Percentiles rank a stretch among this genome's conserved stretches.
These are phyloP conservation scores for Calonectria henricotiae DNA, from an alignment of 2,329 filamentous ascomycete genomes.

Conservation along the genomic window DNA sequence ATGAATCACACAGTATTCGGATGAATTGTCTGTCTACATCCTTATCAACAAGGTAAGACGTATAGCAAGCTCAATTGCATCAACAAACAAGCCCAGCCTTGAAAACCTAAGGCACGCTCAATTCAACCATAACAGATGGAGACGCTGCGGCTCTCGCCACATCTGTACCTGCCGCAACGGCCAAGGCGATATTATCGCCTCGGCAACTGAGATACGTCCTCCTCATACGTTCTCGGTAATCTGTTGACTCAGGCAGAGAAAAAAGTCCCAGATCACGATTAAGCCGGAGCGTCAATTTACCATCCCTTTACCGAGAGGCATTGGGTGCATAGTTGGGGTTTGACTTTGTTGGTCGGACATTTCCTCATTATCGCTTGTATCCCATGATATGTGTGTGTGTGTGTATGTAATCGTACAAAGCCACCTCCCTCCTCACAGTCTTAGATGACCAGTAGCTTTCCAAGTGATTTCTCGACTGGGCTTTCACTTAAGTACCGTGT, in stretches of 20 bases:
- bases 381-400: conserved; percentile 31
- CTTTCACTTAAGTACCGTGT: conserved; percentile 89
- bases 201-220: conserved; percentile 75
- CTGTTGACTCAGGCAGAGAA: conserved; percentile 85
- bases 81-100: conserved; percentile 10
- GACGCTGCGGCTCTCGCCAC: conserved; percentile 16
- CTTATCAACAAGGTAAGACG: conserved; percentile 19
- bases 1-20: conserved; percentile 12
- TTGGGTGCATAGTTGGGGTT: conserved; percentile 90
- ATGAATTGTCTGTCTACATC: conserved; percentile 14
- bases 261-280: conserved; percentile 85
- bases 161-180: conserved; percentile 68
- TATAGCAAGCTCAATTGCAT: not conserved
- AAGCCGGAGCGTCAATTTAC: conserved; percentile 98
- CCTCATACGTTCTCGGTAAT: conserved; percentile 86
- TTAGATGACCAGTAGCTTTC: conserved; percentile 15
- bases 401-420: conserved; percentile 14
- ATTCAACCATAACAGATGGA: conserved; percentile 16
- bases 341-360: conserved; percentile 96
- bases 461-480: conserved; percentile 12
- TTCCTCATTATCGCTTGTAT: conserved; percentile 36
- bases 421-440: not conserved
- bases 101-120: conserved; percentile 3
- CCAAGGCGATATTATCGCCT: conserved; percentile 63
- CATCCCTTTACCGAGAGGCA: conserved; percentile 84